These are phyloP conservation scores for Cadophora sp. DNA, from an alignment of 2,329 filamentous ascomycete genomes.

Conservation along the genomic window DNA sequence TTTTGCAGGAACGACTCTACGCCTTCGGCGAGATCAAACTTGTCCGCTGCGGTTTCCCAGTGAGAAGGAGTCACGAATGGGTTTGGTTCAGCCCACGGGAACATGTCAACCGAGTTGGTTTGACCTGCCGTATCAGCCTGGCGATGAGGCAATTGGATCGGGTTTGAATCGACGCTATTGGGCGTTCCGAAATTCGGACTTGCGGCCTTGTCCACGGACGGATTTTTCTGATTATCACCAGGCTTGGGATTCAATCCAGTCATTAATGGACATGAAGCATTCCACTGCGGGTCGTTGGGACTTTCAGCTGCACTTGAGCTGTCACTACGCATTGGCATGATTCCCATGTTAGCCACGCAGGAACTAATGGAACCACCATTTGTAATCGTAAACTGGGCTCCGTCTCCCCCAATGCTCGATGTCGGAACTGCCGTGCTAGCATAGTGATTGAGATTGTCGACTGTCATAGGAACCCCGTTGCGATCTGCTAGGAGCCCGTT, in stretches of 20 bases:
- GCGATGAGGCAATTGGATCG: conserved; percentile 27
- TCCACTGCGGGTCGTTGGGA: conserved; percentile 15
- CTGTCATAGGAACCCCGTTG: conserved; percentile 32
- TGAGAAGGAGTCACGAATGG: conserved; percentile 2
- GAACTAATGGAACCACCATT: background rate
- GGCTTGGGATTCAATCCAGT: background rate
- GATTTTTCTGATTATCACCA: background rate
- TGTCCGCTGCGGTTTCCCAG: background rate
- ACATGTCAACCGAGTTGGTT: background rate
- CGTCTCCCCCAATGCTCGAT: background rate
- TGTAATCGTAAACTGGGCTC: background rate
- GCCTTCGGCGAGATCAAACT: conserved; percentile 2
- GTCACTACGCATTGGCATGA: background rate
- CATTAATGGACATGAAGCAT: background rate
- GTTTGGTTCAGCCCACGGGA: background rate
- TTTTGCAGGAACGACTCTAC: conserved; percentile 14
- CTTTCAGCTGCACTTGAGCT: conserved; percentile 16
- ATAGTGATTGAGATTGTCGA: conserved; percentile 28
- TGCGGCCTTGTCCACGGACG: background rate
- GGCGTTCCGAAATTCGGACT: background rate
- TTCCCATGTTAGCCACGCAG: conserved; percentile 4
- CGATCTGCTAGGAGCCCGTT: conserved; percentile 30
- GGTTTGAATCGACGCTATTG: background rate
- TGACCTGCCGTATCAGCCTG: conserved; percentile 9
- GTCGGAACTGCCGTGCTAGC: background rate